phyloP scores from a whole-genome alignment of 2,329 filamentous ascomycete species.

The Sarocladium brachiariae region DNA sequence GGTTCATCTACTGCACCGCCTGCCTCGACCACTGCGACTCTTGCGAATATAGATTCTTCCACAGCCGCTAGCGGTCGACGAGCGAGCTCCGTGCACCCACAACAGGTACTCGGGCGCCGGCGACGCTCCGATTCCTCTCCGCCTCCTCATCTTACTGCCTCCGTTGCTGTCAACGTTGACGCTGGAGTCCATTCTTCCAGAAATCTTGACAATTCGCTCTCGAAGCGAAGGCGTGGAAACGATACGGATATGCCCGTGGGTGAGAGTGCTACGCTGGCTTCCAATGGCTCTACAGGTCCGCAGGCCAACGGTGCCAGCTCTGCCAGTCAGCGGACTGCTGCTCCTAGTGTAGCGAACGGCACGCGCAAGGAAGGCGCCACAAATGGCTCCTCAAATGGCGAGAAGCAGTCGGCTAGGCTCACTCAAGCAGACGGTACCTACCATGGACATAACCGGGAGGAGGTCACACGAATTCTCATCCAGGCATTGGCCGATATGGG shows the following conservation, averaged over 20 bases:
- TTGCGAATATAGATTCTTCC: conserved; percentile 36
- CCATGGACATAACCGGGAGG: conserved; percentile 82
- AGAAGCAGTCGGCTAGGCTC: conserved; percentile 16
- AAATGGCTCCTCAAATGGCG: conserved; percentile 46
- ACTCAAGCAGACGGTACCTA: conserved; percentile 40
- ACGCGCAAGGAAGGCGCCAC: conserved; percentile 37
- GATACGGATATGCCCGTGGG: conserved; percentile 56
- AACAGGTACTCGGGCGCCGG: conserved; percentile 46
- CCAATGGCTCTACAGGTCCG: conserved; percentile 46
- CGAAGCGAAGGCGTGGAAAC: conserved; percentile 51
- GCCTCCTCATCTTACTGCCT: conserved; percentile 7
- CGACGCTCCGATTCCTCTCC: conserved; percentile 36
- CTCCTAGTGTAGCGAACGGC: conserved; percentile 36
- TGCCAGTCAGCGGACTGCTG: conserved; percentile 16
- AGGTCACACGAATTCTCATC: conserved; percentile 87
- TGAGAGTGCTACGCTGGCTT: conserved; percentile 39
- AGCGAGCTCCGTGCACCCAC: conserved; percentile 18
- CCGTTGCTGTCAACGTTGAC: conserved; percentile 13
- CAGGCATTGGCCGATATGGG: conserved; percentile 87
- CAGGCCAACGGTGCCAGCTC: conserved; percentile 31
- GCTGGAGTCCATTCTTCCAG: conserved; percentile 10
- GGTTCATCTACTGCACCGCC: conserved; percentile 10
- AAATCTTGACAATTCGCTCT: conserved; percentile 14
- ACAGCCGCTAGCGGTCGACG: conserved; percentile 19
- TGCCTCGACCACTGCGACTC: conserved; percentile 21